Evolutionary conservation across 192 early-diverging fungal genomes (phyloP), one percentile per base, ranked within the genome.

Genomic region (Paraglomus occultum): DNA sequence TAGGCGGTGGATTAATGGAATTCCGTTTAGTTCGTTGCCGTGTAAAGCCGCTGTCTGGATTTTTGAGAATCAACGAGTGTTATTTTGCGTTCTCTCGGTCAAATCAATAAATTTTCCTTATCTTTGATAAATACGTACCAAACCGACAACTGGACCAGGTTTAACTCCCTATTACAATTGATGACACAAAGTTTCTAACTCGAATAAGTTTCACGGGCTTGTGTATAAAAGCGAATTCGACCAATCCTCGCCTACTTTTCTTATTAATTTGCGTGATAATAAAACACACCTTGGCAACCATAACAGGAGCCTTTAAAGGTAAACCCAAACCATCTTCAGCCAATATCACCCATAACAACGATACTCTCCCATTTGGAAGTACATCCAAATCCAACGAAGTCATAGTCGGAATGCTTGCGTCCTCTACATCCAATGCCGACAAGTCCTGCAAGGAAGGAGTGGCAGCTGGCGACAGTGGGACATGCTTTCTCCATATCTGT

Each of bases 21-120:
- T 90, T 20, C 94, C 94, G 67, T 96, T 96, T 52, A 96, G 79
- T 69, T 96, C 94, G 70, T 96, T 94, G 66, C 94, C 94, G 72
- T 96, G 94, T 6, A 96, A 81, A 0, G 92, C 94, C 11, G 94
- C 93, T 0, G 94, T 96, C 73, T 87, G n/a, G n/a, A n/a, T n/a
- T 80, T n/a, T 73, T 66, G 77, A 77, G 17, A 22, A 69, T 15
- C 5, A 80, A 11, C 15, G 53, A 23, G 8, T 55, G 17, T 11
- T 55, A 23, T 20, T 55, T 55, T 11, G n/a, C 23, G 8, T 55
- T 55, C 23, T 55, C 8, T 6, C 23, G 8, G 53, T 11, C 17
- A 55, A 20, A 20, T 8, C 17, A 23, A 17, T 55, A 11, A 55
- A 7, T 20, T 11, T 8, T 55, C n/a, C 17, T 55, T 7, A 17